Evolutionary conservation across 1,139 yeast genomes (phyloP).

Genomic region (Diutina catenulata): DNA sequence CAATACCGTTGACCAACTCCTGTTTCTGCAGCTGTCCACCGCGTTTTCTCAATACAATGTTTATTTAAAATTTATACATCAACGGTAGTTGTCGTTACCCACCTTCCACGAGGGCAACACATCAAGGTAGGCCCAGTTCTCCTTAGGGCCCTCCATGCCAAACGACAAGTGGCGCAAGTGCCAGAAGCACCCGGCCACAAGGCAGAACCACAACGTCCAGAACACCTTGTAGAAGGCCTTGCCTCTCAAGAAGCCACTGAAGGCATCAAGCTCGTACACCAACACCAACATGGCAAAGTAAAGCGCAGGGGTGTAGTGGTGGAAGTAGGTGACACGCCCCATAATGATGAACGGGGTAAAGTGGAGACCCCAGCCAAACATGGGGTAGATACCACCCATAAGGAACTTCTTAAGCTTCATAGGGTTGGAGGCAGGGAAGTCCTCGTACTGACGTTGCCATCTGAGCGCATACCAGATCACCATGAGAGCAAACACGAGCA

Average conservation of each 20-base stretch:
- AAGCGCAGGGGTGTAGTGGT: conserved; percentile 92
- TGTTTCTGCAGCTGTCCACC: too few species aligned
- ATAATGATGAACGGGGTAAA: conserved; percentile 81
- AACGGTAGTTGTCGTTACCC: conserved; percentile 5
- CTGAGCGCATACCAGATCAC: conserved; percentile 54
- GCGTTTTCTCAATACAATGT: too few species aligned
- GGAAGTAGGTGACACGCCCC: conserved; percentile 97
- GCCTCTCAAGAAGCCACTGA: conserved; percentile 33
- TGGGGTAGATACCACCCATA: conserved; percentile 85
- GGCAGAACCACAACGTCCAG: conserved; percentile 25
- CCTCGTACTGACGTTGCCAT: conserved; percentile 88
- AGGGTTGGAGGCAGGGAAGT: conserved; percentile 35
- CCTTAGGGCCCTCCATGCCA: conserved; percentile 81
- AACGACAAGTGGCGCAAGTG: conserved; percentile 69
- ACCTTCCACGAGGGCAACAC: conserved; percentile 67
- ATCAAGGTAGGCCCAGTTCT: conserved; percentile 58
- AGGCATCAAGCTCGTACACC: conserved; percentile 61
- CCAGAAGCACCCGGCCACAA: conserved; percentile 59
- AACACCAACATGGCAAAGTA: conserved; percentile 86
- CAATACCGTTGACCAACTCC: too few species aligned
- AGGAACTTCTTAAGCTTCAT: conserved; percentile 24
- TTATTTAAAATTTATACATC: too few species aligned
- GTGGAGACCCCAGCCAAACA: conserved; percentile 93
- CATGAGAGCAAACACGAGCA: conserved; percentile 47
- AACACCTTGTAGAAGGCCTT: conserved; percentile 16